These are phyloP conservation scores for Candida pini DNA, from an alignment of 805 yeast species.

Conservation along the genomic window DNA sequence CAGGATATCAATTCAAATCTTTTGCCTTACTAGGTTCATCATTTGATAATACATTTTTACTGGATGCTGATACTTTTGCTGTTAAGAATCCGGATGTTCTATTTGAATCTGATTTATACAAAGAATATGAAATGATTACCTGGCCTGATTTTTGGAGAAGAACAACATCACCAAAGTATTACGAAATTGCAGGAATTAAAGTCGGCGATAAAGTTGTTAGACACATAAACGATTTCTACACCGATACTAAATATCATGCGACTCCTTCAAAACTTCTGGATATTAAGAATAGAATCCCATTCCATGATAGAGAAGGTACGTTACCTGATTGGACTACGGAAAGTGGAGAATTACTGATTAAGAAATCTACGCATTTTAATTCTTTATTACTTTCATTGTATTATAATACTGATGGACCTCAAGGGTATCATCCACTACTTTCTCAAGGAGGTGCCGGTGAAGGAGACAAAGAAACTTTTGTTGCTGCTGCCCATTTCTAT, in stretches of 20 bases:
- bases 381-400: conserved; percentile 55
- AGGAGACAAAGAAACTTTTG: conserved; percentile 72
- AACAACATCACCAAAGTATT: conserved; percentile 69
- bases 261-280: conserved; percentile 28
- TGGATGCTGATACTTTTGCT: conserved; percentile 77
- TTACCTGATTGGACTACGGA: conserved; percentile 64
- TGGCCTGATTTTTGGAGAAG: conserved; percentile 94
- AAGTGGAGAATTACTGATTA: conserved; percentile 58
- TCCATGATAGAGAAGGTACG: conserved; percentile 58
- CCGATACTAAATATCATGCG: conserved; percentile 21
- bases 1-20: conserved; percentile 27
- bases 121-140: conserved; percentile 42
- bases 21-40: conserved; percentile 61
- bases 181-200: conserved; percentile 57
- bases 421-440: conserved; percentile 50
- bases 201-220: conserved; percentile 29
- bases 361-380: conserved; percentile 51
- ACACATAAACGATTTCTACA: conserved; percentile 22
- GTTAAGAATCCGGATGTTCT: conserved; percentile 56
- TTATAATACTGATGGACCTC: conserved; percentile 61
- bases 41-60: conserved; percentile 62
- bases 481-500: conserved; percentile 54
- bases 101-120: conserved; percentile 53
- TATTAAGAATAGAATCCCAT: conserved; percentile 29
- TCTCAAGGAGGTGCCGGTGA: conserved; percentile 63